Base-by-base conservation (phyloP, 2,329 filamentous ascomycete species). In the Rhynchosporium secalis region DNA sequence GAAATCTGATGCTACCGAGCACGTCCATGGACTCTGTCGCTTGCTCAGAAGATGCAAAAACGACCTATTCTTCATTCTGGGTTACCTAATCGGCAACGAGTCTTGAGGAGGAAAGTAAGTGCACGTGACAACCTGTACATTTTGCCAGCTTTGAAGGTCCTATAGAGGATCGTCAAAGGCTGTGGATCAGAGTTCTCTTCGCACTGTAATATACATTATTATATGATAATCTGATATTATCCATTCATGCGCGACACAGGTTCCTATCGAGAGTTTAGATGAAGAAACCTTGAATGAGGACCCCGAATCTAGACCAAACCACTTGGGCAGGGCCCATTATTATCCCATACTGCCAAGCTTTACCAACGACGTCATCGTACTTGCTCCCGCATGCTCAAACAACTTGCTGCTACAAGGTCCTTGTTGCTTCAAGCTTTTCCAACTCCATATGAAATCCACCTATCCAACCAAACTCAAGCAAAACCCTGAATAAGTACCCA, bases 401-500 rank as follows among this genome's bases (percentile, higher is more conserved):
- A 20, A 20, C 20, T 20, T 20, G 20, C 20, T 20, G 20, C 20
- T 20, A 20, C 20, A 20, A 20, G 20, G 20, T 20, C 20, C 20
- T 20, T 20, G 20, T 36, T 41, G 13, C 46, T 36, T 41, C 48
- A 43, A 15, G 28, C 13, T n/a, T 9, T 56, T 58, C 40, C 49
- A 55, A 58, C 26, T 41, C 38, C 40, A 58, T 26, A 55, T 26
- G 13, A 46, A 9, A 31, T 47, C 41, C 56, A 55, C 38, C 41
- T 41, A 43, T 40, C 13, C 36, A 31, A 61, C 58, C 33, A 61
- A n/a, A 56, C 31, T 29, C 47, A 51, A 64, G 59, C 47, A 54
- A 52, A 51, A 31, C 65, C 58, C 28, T 48, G 48, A 55, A 51
- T 38, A 40, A 47, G 49, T 60, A 43, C 58, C 43, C 51, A 61